phyloP scores from a whole-genome alignment of 257 asterid species.

The Solanum rostratum region DNA sequence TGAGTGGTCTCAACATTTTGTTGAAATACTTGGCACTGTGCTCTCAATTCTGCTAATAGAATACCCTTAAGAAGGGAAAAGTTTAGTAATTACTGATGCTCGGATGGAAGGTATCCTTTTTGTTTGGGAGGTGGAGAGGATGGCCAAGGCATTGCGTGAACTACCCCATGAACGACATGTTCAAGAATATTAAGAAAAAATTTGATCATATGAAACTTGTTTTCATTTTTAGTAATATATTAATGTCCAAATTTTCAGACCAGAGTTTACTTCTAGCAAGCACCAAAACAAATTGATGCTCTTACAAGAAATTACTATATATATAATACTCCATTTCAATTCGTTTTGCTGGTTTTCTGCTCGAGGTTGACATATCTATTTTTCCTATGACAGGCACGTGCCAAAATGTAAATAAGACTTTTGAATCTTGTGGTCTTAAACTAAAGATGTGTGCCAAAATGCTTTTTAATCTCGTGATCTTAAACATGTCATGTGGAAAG shows the following conservation, averaged over 20 bases:
- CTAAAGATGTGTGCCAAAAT: too few relatives aligned
- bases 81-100: not conserved
- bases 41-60: not conserved
- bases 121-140: not conserved
- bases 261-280: not conserved
- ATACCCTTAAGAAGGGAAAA: not conserved
- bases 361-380: not conserved
- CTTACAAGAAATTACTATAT: not conserved
- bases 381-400: constrained; percentile 60
- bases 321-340: too few relatives aligned
- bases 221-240: not conserved
- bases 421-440: too few relatives aligned
- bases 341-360: not conserved
- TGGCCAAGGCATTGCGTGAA: not conserved
- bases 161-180: not conserved
- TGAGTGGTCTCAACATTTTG: not conserved
- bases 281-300: not conserved
- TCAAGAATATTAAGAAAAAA: not conserved
- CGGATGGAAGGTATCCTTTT: not conserved
- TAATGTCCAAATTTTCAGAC: not conserved
- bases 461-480: too few relatives aligned
- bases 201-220: not conserved
- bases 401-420: too few relatives aligned
- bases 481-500: too few relatives aligned
- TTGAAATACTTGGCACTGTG: not conserved